Percentiles rank a stretch among this genome's conserved stretches.
These are phyloP conservation scores for Quercus engelmannii DNA, from an alignment of 306 rosid genomes.

Conservation along the genomic window DNA sequence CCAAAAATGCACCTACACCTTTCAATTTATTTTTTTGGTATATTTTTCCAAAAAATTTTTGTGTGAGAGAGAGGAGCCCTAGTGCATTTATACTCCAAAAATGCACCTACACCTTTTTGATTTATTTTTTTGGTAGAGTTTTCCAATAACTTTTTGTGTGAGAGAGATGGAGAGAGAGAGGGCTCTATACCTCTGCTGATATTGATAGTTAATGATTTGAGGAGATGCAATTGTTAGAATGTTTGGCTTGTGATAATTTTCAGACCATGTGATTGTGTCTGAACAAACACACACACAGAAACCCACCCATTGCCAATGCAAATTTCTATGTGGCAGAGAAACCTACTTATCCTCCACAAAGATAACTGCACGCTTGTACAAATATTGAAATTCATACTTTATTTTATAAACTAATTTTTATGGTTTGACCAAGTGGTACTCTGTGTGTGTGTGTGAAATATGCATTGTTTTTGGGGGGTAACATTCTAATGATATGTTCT, in stretches of 20 bases:
- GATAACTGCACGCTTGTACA: neutral
- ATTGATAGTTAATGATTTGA: neutral
- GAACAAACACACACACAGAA: neutral
- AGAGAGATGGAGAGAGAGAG: no score
- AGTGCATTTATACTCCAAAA: no score
- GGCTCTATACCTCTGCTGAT: neutral
- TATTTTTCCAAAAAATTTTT: no score
- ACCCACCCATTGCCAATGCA: neutral
- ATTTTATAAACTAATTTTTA: neutral
- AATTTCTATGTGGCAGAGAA: neutral
- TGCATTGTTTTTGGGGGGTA: constrained; percentile 16
- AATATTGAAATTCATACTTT: neutral
- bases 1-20: no score
- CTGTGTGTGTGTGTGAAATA: constrained; percentile 3
- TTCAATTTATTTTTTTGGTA: no score
- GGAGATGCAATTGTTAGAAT: neutral
- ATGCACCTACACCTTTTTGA: no score
- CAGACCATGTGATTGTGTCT: neutral
- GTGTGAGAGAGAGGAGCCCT: no score
- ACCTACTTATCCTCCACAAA: neutral
- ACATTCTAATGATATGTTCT: constrained; percentile 17
- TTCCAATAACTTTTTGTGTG: no score
- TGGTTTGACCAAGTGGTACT: neutral
- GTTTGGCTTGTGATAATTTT: neutral
- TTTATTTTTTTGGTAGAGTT: no score